A percentile compares a stretch with the other conserved stretches of the same genome.
Conservation (phyloP, 768 basidiomycete genomes). For the Lentinula edodes region DNA sequence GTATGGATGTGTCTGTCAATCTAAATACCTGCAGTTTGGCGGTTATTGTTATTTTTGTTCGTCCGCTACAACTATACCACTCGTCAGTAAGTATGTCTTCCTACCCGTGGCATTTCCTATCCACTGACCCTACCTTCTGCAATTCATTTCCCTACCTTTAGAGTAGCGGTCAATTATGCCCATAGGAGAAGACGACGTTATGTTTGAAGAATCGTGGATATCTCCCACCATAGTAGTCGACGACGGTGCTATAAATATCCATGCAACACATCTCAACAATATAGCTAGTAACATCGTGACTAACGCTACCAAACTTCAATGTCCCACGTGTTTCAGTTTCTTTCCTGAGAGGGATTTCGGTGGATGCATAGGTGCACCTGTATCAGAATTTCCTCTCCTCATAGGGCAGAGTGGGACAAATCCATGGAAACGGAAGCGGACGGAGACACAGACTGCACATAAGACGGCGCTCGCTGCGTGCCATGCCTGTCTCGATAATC, state of each 20-base stretch:
- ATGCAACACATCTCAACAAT: background rate
- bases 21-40: background rate
- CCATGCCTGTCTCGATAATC: slow-evolving; percentile 1
- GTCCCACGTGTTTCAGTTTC: background rate
- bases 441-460: slow-evolving; percentile 1
- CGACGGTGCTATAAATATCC: background rate
- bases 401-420: background rate
- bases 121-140: background rate
- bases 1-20: background rate
- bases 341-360: background rate
- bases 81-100: background rate
- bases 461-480: background rate
- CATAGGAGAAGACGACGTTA: slow-evolving; percentile 3
- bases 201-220: slow-evolving; percentile 1
- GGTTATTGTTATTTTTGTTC: background rate
- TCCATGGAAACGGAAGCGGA: slow-evolving; percentile 2
- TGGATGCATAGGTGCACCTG: background rate
- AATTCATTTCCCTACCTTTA: background rate
- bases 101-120: background rate
- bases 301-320: background rate
- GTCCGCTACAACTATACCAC: background rate
- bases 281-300: background rate
- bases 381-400: slow-evolving; percentile 1
- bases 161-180: background rate
- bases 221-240: background rate